phyloP scores from a whole-genome alignment of 139 green algal species.

The Coccomyxa sp. region DNA sequence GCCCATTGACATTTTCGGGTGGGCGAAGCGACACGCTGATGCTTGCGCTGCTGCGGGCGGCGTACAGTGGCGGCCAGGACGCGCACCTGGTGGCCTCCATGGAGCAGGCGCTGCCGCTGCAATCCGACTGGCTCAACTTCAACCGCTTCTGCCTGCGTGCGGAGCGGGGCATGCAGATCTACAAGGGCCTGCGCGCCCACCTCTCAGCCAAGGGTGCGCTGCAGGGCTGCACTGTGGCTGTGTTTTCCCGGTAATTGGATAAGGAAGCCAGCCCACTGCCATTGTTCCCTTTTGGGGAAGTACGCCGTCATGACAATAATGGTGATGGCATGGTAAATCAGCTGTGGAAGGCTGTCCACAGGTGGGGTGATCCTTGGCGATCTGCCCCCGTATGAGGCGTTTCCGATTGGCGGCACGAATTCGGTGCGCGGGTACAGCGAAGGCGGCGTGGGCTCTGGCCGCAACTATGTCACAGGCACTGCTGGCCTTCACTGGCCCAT shows the following conservation, averaged over 20 bases:
- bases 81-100: conserved; percentile 52
- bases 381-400: conserved; percentile 95
- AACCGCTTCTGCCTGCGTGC: conserved; percentile 49
- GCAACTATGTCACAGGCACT: conserved; percentile 74
- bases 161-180: conserved; percentile 56
- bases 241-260: background rate
- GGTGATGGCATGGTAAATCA: background rate
- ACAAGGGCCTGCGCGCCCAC: conserved; percentile 9
- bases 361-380: conserved; percentile 78
- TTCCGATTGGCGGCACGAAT: conserved; percentile 92
- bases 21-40: conserved; percentile 62
- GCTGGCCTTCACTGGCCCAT: conserved; percentile 81
- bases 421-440: conserved; percentile 87
- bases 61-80: conserved; percentile 52
- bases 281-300: background rate
- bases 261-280: background rate
- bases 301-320: too few relatives aligned
- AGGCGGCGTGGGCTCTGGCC: conserved; percentile 81
- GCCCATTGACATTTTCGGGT: conserved; percentile 77
- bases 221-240: background rate
- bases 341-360: background rate
- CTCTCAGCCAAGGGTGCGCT: conserved; percentile 16
- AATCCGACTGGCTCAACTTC: conserved; percentile 77
- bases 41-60: conserved; percentile 40
- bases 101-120: conserved; percentile 75